These are phyloP conservation scores for Phyllosticta ampelicida DNA, from an alignment of 2,329 filamentous ascomycete genomes.

Conservation along the genomic window DNA sequence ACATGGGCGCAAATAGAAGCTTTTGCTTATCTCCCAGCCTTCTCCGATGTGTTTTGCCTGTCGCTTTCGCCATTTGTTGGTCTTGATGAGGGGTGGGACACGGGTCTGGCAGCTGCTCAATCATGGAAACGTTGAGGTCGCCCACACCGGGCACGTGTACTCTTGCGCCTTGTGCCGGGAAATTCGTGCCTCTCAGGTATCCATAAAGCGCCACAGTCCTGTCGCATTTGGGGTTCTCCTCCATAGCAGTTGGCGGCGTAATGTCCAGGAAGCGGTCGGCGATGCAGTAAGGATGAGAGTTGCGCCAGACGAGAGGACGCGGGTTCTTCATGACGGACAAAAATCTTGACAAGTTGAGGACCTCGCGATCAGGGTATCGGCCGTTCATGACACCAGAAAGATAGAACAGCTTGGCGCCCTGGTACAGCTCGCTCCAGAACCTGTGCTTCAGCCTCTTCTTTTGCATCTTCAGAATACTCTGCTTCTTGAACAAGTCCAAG, in stretches of 20 bases:
- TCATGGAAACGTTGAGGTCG: slow-evolving; percentile 70
- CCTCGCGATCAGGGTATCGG: slow-evolving; percentile 88
- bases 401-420: slow-evolving; percentile 94
- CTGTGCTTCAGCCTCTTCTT: slow-evolving; percentile 95
- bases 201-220: slow-evolving; percentile 84
- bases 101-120: slow-evolving; percentile 84
- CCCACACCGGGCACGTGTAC: slow-evolving; percentile 90
- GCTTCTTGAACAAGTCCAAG: slow-evolving; percentile 89
- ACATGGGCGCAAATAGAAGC: slow-evolving; percentile 93
- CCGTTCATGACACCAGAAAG: slow-evolving; percentile 94
- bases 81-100: slow-evolving; percentile 91
- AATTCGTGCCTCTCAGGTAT: slow-evolving; percentile 90
- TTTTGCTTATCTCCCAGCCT: slow-evolving; percentile 94
- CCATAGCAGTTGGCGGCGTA: slow-evolving; percentile 83
- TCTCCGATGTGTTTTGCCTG: slow-evolving; percentile 69
- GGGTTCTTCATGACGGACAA: slow-evolving; percentile 99
- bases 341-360: slow-evolving; percentile 91
- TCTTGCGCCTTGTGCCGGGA: slow-evolving; percentile 70
- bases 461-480: slow-evolving; percentile 78
- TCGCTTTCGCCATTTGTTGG: slow-evolving; percentile 71
- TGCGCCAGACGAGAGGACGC: slow-evolving; percentile 89
- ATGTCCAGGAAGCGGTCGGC: slow-evolving; percentile 93
- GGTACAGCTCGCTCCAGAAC: slow-evolving; percentile 94
- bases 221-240: slow-evolving; percentile 81
- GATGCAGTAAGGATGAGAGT: slow-evolving; percentile 87